Conservation (phyloP, 2,329 filamentous ascomycete genomes). For the Drechslerella coelobrocha region DNA sequence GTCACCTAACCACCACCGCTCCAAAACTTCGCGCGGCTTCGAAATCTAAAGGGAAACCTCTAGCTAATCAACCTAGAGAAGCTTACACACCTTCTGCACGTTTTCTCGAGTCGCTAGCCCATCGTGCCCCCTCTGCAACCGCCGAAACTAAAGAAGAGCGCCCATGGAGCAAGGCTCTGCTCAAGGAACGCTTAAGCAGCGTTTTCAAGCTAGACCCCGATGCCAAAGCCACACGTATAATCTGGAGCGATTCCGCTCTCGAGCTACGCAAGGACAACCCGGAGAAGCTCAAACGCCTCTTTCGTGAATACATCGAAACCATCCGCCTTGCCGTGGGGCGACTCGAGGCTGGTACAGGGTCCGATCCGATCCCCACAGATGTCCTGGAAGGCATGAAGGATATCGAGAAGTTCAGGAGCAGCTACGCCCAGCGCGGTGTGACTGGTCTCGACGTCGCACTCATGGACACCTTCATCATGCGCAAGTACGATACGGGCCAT, state of each 20-base stretch:
- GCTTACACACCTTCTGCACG: background rate
- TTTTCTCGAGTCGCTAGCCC: background rate
- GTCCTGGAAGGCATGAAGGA: conserved; percentile 10
- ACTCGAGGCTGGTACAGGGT: conserved; percentile 8
- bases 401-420: conserved; percentile 32
- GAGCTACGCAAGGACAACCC: conserved; percentile 26
- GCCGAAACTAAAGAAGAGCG: conserved; percentile 7
- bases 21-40: conserved; percentile 1
- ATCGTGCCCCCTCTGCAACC: background rate
- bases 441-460: conserved; percentile 35
- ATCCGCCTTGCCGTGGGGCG: conserved; percentile 17
- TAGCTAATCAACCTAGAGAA: too few relatives aligned
- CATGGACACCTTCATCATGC: conserved; percentile 47
- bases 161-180: conserved; percentile 32
- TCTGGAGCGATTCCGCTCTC: conserved; percentile 35
- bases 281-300: conserved; percentile 33
- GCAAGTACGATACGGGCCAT: conserved; percentile 29
- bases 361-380: background rate
- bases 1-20: conserved; percentile 14
- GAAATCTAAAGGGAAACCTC: background rate
- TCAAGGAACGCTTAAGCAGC: conserved; percentile 33
- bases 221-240: conserved; percentile 27
- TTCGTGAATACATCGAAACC: conserved; percentile 37
- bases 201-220: conserved; percentile 30
- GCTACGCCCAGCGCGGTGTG: conserved; percentile 36